Conservation (phyloP, 2,329 filamentous ascomycete genomes). For the Diplodia intermedia region DNA sequence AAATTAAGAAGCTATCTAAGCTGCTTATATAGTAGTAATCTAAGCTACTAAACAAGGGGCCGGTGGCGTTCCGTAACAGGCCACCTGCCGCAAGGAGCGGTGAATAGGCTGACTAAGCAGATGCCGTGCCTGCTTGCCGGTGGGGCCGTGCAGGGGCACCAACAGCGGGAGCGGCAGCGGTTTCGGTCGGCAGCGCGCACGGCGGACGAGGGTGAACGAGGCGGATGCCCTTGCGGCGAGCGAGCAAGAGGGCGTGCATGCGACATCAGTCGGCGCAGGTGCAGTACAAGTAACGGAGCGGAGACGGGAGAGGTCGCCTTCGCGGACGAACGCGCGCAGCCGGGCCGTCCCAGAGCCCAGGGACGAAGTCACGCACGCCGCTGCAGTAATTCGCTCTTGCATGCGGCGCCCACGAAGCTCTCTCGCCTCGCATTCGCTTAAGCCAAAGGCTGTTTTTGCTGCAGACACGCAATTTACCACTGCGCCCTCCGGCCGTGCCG, state of each 20-base stretch:
- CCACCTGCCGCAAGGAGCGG: too few relatives aligned
- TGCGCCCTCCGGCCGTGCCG: not conserved
- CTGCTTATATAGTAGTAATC: too few relatives aligned
- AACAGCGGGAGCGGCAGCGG: constrained; percentile 6
- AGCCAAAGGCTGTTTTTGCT: constrained; percentile 1
- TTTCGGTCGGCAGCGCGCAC: not conserved
- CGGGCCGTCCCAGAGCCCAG: not conserved
- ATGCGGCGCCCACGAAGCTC: not conserved
- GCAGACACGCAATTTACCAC: constrained; percentile 12
- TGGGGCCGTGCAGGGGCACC: too few relatives aligned
- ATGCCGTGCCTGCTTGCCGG: too few relatives aligned
- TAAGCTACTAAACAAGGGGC: too few relatives aligned
- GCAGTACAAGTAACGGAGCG: constrained; percentile 7
- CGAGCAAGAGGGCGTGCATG: not conserved
- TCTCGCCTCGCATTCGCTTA: constrained; percentile 17
- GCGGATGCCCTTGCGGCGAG: constrained; percentile 2
- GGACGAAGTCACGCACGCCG: constrained; percentile 1
- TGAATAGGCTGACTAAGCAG: too few relatives aligned
- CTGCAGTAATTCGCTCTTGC: not conserved
- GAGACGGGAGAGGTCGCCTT: not conserved
- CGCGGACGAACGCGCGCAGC: constrained; percentile 2
- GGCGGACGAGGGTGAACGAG: constrained; percentile 13
- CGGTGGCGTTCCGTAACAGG: too few relatives aligned
- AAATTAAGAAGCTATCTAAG: too few relatives aligned
- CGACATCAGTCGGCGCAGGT: constrained; percentile 7